Conservation (phyloP, 208 protist species). For the Leishmania mexicana region DNA sequence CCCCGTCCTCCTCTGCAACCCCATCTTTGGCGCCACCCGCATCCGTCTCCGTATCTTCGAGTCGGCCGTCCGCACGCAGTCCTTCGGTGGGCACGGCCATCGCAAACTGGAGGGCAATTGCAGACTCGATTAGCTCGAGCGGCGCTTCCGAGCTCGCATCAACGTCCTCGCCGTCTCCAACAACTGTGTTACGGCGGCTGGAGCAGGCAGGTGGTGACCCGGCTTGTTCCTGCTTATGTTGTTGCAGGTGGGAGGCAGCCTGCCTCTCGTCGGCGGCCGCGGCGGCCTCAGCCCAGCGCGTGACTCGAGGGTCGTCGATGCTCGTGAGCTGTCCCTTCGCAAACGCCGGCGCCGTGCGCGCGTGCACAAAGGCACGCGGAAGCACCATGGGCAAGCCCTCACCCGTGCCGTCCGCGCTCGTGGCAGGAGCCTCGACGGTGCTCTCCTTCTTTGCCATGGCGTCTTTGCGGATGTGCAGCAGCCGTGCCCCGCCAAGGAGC, state of each 20-base stretch:
- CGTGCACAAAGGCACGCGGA: constrained; percentile 51
- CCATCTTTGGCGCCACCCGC: not conserved
- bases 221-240: not conserved
- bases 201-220: not conserved
- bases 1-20: not conserved
- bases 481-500: constrained; percentile 49
- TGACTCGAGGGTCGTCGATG: constrained; percentile 20
- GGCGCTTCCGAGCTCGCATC: not conserved
- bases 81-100: constrained; percentile 22
- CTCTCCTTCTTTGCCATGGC: not conserved
- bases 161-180: too few relatives aligned
- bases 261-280: not conserved
- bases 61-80: constrained; percentile 2
- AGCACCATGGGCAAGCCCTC: constrained; percentile 50
- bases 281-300: constrained; percentile 18
- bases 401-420: not conserved
- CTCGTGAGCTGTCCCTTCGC: constrained; percentile 51
- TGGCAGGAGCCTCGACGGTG: constrained; percentile 1
- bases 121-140: constrained; percentile 22
- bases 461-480: constrained; percentile 21
- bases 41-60: not conserved
- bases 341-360: constrained; percentile 58
- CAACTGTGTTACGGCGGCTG: not conserved
- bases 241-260: not conserved
- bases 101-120: constrained; percentile 22